Conservation (phyloP, 169 alveolate species). For the Perkinsus olseni region DNA sequence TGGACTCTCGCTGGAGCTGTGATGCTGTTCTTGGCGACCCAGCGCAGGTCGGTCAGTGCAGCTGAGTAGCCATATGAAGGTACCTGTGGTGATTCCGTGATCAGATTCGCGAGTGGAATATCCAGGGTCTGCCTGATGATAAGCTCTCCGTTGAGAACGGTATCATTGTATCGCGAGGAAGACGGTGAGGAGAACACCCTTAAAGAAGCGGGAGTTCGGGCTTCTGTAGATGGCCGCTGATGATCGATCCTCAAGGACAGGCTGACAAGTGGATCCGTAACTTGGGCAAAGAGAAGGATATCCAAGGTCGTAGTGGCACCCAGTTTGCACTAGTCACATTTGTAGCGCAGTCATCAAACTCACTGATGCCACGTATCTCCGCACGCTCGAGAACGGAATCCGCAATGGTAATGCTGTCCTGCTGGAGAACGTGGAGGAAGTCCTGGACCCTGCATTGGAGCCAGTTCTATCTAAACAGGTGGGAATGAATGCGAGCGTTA, state of each 20-base stretch:
- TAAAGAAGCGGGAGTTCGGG: not conserved
- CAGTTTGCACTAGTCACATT: not conserved
- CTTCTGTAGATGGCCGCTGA: slow-evolving; percentile 73
- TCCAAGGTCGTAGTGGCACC: not conserved
- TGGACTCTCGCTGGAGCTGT: slow-evolving; percentile 59
- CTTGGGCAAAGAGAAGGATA: slow-evolving; percentile 61
- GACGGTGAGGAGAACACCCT: slow-evolving; percentile 1
- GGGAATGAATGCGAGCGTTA: slow-evolving; percentile 54
- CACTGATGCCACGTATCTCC: slow-evolving; percentile 68
- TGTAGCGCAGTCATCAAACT: slow-evolving; percentile 48
- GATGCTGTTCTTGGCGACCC: slow-evolving; percentile 75
- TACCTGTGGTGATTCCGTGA: slow-evolving; percentile 18
- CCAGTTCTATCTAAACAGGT: slow-evolving; percentile 81
- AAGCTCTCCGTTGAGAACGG: slow-evolving; percentile 76
- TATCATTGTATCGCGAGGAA: slow-evolving; percentile 56
- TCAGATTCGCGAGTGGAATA: slow-evolving; percentile 43
- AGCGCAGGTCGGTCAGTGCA: slow-evolving; percentile 46
- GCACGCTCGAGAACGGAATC: slow-evolving; percentile 72
- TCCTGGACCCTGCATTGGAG: slow-evolving; percentile 86
- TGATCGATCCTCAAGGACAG: slow-evolving; percentile 86
- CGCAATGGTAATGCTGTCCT: slow-evolving; percentile 77
- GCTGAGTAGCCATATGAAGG: slow-evolving; percentile 23
- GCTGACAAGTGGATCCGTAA: slow-evolving; percentile 77
- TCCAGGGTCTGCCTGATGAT: slow-evolving; percentile 47
- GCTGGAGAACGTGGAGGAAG: slow-evolving; percentile 86